phyloP scores from a whole-genome alignment of 2,329 filamentous ascomycete species.

The Pseudogymnoascus sp. region DNA sequence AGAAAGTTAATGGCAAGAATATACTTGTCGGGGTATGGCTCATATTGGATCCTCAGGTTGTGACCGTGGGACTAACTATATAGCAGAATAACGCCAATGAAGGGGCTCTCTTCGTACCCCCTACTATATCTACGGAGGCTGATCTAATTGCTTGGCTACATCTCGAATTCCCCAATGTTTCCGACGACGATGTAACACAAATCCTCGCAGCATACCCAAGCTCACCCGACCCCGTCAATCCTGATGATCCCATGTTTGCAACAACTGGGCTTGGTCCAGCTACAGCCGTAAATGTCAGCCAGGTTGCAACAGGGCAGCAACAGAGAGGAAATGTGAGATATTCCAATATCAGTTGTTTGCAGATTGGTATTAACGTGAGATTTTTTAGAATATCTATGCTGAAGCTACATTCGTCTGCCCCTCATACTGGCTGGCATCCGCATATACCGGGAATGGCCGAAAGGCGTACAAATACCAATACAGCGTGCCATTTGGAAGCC shows the following conservation, averaged over 20 bases:
- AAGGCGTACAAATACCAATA: slow-evolving; percentile 37
- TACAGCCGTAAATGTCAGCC: slow-evolving; percentile 36
- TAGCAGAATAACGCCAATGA: slow-evolving; percentile 42
- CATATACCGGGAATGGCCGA: slow-evolving; percentile 29
- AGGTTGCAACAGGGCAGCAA: slow-evolving; percentile 39
- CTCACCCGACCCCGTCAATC: slow-evolving; percentile 13
- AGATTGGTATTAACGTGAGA: background rate
- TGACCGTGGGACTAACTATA: background rate
- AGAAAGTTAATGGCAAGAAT: slow-evolving; percentile 24
- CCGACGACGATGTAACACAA: slow-evolving; percentile 20
- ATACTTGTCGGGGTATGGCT: slow-evolving; percentile 10
- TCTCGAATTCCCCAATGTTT: slow-evolving; percentile 34
- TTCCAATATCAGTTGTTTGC: background rate
- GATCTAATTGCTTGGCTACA: slow-evolving; percentile 34
- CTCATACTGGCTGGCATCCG: slow-evolving; percentile 42
- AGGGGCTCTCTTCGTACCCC: slow-evolving; percentile 36
- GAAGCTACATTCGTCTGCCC: slow-evolving; percentile 47
- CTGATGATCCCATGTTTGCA: slow-evolving; percentile 21
- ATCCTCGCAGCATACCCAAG: slow-evolving; percentile 32
- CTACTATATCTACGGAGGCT: slow-evolving; percentile 34
- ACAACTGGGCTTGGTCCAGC: slow-evolving; percentile 29
- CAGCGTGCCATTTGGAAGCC: slow-evolving; percentile 29
- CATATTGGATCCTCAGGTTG: no score
- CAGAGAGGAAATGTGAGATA: slow-evolving; percentile 34
- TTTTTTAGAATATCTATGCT: slow-evolving; percentile 35